Conservation (phyloP, 768 basidiomycete genomes). For the Calocera viscosa region DNA sequence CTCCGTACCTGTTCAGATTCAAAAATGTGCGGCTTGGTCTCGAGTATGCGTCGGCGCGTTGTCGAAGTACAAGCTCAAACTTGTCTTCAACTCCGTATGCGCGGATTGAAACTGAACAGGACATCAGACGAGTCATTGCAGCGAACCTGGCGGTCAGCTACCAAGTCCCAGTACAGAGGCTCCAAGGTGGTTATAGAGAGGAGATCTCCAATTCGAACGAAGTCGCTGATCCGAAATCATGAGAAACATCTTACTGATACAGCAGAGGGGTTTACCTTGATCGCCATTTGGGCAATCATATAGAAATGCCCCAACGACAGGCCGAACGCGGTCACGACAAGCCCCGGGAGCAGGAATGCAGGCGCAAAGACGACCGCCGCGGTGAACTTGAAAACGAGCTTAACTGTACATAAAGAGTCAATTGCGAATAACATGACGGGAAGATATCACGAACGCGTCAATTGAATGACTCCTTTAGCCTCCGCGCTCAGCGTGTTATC, state of each 20-base stretch:
- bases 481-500: slow-evolving; percentile 14
- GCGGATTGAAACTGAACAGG: slow-evolving; percentile 35
- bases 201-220: slow-evolving; percentile 40
- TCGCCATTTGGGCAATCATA: slow-evolving; percentile 42
- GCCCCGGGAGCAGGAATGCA: slow-evolving; percentile 16
- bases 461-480: neutral
- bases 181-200: slow-evolving; percentile 40
- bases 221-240: slow-evolving; percentile 30
- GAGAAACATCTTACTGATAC: neutral
- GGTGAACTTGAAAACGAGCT: slow-evolving; percentile 17
- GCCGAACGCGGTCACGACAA: slow-evolving; percentile 20
- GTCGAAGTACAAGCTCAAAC: slow-evolving; percentile 34
- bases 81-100: slow-evolving; percentile 48
- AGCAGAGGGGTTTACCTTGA: slow-evolving; percentile 22
- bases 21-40: slow-evolving; percentile 16
- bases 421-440: neutral
- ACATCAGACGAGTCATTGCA: neutral
- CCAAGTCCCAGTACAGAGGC: slow-evolving; percentile 45
- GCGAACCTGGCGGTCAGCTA: neutral
- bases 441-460: neutral
- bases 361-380: slow-evolving; percentile 17
- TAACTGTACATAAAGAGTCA: slow-evolving; percentile 12
- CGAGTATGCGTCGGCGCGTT: slow-evolving; percentile 23
- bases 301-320: slow-evolving; percentile 33
- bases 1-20: slow-evolving; percentile 22